Evolutionary conservation across 805 yeast genomes (phyloP), one percentile per base, ranked within the genome.

Genomic region (Scheffersomyces amazonensis): DNA sequence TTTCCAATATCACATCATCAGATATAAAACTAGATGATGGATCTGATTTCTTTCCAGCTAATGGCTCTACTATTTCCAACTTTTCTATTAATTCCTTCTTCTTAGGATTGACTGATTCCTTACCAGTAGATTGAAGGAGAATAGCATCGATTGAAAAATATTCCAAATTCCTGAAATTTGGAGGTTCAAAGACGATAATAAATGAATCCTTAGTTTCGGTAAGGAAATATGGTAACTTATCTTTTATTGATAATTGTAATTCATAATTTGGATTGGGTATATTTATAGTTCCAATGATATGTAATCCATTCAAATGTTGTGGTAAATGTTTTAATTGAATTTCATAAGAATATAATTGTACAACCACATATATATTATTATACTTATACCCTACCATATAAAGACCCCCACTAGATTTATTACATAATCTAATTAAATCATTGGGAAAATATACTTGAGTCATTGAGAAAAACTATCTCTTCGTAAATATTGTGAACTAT

Each of bases 101-200:
- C 7, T 33, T 28, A 1, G 42, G 16, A 6, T 39, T 22, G 11
- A 21, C 29, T 21, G 28, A 23, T 12, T 44, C 50, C 12, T 40
- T 42, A 2, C 57, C 61, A 47, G 71, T 69, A 3, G 75, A 70
- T 45, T 81, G 83, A 8, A 89, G 69, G 3, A 78, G 62, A 3
- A 88, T 84, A 0, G 96, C 95, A n/a, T 71, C 64, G 3, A 81
- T 55, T 0, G 96, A 81, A 46, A 78, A 83, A 55, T 85, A 87
- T 47, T 89, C 96, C 69, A 90, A 71, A 41, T 76, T 73, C 20
- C 69, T 70, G 15, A 83, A 77, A 31, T 75, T 73, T 0, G 97
- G 97, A 1, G 93, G 83, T 18, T 75, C 74, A 53, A 78, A 89
- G n/a, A 73, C 49, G 2, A 60, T 40, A n/a, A 58, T 37, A 15